Evolutionary conservation across 805 yeast genomes (phyloP).

Genomic region (Tetrapisispora taiwanensis): DNA sequence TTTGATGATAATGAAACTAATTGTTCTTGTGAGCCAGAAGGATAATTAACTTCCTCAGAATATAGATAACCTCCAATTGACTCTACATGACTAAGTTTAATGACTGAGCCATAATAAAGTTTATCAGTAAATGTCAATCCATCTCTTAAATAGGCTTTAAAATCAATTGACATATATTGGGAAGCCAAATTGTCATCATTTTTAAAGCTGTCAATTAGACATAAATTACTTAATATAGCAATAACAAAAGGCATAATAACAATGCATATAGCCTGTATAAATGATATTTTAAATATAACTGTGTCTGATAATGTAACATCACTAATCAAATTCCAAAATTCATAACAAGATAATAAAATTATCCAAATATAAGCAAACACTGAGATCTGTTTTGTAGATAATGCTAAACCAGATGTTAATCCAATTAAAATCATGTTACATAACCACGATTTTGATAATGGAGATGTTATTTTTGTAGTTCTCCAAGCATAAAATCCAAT

Average conservation of each 20-base stretch:
- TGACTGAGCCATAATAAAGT: constrained; percentile 60
- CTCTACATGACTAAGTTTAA: constrained; percentile 60
- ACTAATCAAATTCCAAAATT: constrained; percentile 61
- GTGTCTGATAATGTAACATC: constrained; percentile 44
- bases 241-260: constrained; percentile 46
- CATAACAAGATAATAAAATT: constrained; percentile 33
- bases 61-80: constrained; percentile 73
- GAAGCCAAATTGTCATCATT: constrained; percentile 12
- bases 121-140: constrained; percentile 41
- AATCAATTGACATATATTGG: constrained; percentile 51
- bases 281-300: constrained; percentile 33
- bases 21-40: constrained; percentile 60
- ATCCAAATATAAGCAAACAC: constrained; percentile 59
- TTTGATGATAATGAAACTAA: constrained; percentile 66
- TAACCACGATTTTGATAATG: constrained; percentile 45
- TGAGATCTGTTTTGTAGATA: constrained; percentile 66
- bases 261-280: constrained; percentile 34
- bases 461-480: constrained; percentile 36
- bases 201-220: constrained; percentile 32
- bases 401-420: constrained; percentile 42
- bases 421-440: constrained; percentile 40
- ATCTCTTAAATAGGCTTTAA: constrained; percentile 47
- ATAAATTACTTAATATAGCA: constrained; percentile 46
- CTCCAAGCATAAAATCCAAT: constrained; percentile 44
- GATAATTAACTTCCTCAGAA: constrained; percentile 57